Evolutionary conservation across 2,329 filamentous ascomycete species (phyloP), one percentile per base, ranked within the genome.

Genomic region (Aspergillus ochraceoroseus): DNA sequence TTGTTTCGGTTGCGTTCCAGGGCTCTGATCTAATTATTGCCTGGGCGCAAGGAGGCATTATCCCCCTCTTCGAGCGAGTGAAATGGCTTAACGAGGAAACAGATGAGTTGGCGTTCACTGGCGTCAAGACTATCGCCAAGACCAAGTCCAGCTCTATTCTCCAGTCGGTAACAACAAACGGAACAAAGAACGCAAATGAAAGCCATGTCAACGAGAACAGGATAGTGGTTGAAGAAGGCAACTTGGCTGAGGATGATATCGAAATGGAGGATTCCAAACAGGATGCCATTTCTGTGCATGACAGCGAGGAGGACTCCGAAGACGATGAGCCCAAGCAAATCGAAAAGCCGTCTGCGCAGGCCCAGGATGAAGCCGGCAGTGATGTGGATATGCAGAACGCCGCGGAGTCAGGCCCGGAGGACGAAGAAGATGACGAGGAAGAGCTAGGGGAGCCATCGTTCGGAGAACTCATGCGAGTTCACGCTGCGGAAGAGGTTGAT

Each of bases 391-490:
- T 62, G 50, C 56, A 65, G 8, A 65, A 63, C 23, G 55, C 52
- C 5, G 51, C 50, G 9, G 55, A 49, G 7, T 67, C 71, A 68
- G 19, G 43, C 29, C 14, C 48, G 15, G 50, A 58, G 38, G 51
- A 53, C 8, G 57, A 59, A 3, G 60, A 64, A 26, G 70, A 67
- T 26, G 70, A 72, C 5, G 70, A 67, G 27, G 70, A 72, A 26
- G 63, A 62, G 40, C 56, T 56, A 12, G 67, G 56, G 13, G 76
- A 77, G 49, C 85, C 87, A 2, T 86, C 87, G 0, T 94, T 96
- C 62, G 90, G 88, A 54, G 90, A 96, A 60, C 78, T 94, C 31
- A 73, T 94, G 28, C 83, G 81, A 49, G 76, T 75, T 32, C 73
- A 79, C 52, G 79, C 81, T 41, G 75, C 80, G 43, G 81, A 85